Base-by-base conservation (phyloP, 2,329 filamentous ascomycete species). In the Penicillium sp. region DNA sequence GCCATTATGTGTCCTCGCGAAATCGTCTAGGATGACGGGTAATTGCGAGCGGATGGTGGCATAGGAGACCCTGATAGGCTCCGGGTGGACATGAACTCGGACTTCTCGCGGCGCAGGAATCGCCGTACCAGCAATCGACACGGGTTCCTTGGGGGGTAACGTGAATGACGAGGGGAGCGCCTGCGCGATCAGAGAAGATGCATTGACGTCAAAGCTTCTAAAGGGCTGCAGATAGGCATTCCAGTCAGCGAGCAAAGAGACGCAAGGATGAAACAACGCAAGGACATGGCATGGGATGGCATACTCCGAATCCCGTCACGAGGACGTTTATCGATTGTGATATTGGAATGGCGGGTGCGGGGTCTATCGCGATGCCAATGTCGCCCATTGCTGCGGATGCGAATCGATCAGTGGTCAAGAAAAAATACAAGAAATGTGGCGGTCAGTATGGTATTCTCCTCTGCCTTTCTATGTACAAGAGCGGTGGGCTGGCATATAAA, bases 151-250 rank as follows among this genome's bases (percentile, higher is more conserved):
- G 3, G 61, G 18, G 5, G 65, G 60, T 16, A 72, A 74, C 2
- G 84, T 82, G 5, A 92, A 81, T 63, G 82, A 81, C 2, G 81
- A 71, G 3, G 90, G 86, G n/a, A 95, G 82, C 20, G 76, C 78
- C 24, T 78, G 80, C 49, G 88, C 85, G 67, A 96, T 92, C 67
- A 92, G 83, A 81, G 84, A 92, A 3, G 90, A 91, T 8, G 91
- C 90, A 68, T 96, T 96, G 59, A 86, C 76, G 26, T 85, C 83
- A 66, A 86, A 86, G 46, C 86, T 79, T 64, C 87, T 85, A 72
- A 95, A 96, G 1, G 91, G 87, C 89, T 93, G 61, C 35, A 46
- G 16, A 12, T 46, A 20, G 12, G 20, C 40, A 43, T 43, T 43
- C 40, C 40, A 18, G 16, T 3, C 18, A 18, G 16, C 12, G 30